Evolutionary conservation across 164 flowering plant genomes (phyloP), one percentile per base, ranked within the genome.

Genomic region (Sedum album): DNA sequence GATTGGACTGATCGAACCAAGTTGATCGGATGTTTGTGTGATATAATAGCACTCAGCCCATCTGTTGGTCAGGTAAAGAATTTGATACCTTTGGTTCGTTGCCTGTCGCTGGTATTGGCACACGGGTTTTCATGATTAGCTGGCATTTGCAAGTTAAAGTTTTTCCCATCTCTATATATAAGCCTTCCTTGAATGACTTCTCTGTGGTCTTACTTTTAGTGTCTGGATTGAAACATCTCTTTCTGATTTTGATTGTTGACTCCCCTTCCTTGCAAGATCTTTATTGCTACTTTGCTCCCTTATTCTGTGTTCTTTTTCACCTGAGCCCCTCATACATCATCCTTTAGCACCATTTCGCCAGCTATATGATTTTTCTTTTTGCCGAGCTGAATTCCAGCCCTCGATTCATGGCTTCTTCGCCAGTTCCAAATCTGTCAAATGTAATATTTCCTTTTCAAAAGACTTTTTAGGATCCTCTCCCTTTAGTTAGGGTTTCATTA

Each of bases 1-100:
- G 93, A 86, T 73, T 92, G 99, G 97, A 28, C 31, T 77, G 94
- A 86, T 41, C 96, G 99, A 42, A 75, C 79, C 70, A 82, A 82
- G 85, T 79, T 92, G 71, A 76, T 92, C 69, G 86, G 84, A 46
- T 90, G 97, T 82, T 83, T 92, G 63, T 90, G 94, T 73, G 69
- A 82, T 76, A 82, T 86, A 66, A 51, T 95, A 67, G 65, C 73
- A 55, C 85, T 95, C 23, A 75, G 70, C 72, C 97, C 99, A 72
- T 75, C 77, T 61, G 80, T 80, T 79, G 94, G 90, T 66, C 92
- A 92, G 97, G 99, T 95, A 73, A 77, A 68, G 67, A 46, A 21
- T 21, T 68, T 53, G 44, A 1, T 13, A 15, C 38, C 36, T 33
- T 35, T 31, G 2, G 26, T 64, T 33, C 21, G 11, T 25, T 11